These are phyloP conservation scores for Kluyveromyces dobzhanskii DNA, from an alignment of 805 yeast species.

Conservation along the genomic window DNA sequence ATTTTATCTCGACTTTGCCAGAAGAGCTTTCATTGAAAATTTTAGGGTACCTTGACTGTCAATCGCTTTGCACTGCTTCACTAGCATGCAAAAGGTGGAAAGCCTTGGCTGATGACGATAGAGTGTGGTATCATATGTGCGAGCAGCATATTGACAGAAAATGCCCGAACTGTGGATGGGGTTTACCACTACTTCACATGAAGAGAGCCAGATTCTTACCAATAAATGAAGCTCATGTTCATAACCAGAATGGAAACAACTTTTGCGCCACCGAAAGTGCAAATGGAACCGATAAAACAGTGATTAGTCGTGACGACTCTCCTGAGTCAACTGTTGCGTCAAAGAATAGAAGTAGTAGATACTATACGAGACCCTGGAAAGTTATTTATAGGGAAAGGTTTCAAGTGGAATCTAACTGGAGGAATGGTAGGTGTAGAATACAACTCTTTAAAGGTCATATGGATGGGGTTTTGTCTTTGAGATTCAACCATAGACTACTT, in stretches of 20 bases:
- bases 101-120: conserved; percentile 84
- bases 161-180: conserved; percentile 99
- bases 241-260: background rate
- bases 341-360: conserved; percentile 20
- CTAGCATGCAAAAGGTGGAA: conserved; percentile 88
- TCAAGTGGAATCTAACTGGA: conserved; percentile 90
- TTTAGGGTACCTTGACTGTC: conserved; percentile 83
- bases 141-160: conserved; percentile 96
- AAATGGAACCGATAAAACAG: background rate
- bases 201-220: conserved; percentile 45
- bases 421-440: conserved; percentile 64
- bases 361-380: conserved; percentile 79
- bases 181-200: conserved; percentile 89
- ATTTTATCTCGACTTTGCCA: conserved; percentile 79
- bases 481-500: conserved; percentile 68
- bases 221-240: conserved; percentile 2
- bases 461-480: conserved; percentile 83
- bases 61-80: conserved; percentile 88
- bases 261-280: background rate
- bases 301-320: background rate
- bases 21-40: conserved; percentile 78
- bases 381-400: conserved; percentile 86
- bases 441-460: conserved; percentile 71
- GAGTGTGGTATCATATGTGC: conserved; percentile 98
- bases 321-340: background rate